These are phyloP conservation scores for Nothophoma quercina DNA, from an alignment of 2,329 filamentous ascomycete genomes.

Conservation along the genomic window DNA sequence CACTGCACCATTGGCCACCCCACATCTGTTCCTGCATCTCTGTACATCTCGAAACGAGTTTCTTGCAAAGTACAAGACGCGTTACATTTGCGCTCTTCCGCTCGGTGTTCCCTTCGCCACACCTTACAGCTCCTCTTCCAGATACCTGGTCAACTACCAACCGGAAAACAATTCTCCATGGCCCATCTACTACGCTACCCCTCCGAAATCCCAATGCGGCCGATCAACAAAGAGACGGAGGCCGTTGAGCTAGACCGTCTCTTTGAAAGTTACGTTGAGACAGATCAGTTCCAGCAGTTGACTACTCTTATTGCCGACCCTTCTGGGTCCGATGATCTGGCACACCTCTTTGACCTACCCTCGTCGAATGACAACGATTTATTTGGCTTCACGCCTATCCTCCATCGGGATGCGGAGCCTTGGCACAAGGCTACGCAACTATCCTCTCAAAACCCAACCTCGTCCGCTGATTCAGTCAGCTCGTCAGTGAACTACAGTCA, in stretches of 20 bases:
- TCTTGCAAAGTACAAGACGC: conserved; percentile 36
- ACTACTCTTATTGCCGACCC: conserved; percentile 58
- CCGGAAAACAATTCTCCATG: conserved; percentile 40
- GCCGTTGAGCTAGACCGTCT: conserved; percentile 67
- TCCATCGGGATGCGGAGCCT: conserved; percentile 58
- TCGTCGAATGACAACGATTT: conserved; percentile 60
- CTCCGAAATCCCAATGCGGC: conserved; percentile 50
- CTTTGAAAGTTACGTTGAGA: conserved; percentile 70
- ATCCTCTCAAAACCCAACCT: conserved; percentile 59
- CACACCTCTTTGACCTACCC: conserved; percentile 61
- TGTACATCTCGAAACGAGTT: conserved; percentile 20
- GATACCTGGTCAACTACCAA: conserved; percentile 26
- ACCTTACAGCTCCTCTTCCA: conserved; percentile 23
- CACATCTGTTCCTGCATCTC: conserved; percentile 36
- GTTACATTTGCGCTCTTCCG: conserved; percentile 26
- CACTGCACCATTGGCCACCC: conserved; percentile 39
- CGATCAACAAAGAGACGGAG: conserved; percentile 60
- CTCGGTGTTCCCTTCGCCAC: conserved; percentile 19
- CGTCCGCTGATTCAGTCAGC: conserved; percentile 34
- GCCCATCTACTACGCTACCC: conserved; percentile 36
- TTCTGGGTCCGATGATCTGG: conserved; percentile 58
- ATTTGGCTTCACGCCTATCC: conserved; percentile 56
- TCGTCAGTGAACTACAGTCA: conserved; percentile 43
- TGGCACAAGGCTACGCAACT: conserved; percentile 63
- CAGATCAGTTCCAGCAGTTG: conserved; percentile 59